These are phyloP conservation scores for Penicillium vulpinum DNA, from an alignment of 2,329 filamentous ascomycete genomes.

Conservation along the genomic window DNA sequence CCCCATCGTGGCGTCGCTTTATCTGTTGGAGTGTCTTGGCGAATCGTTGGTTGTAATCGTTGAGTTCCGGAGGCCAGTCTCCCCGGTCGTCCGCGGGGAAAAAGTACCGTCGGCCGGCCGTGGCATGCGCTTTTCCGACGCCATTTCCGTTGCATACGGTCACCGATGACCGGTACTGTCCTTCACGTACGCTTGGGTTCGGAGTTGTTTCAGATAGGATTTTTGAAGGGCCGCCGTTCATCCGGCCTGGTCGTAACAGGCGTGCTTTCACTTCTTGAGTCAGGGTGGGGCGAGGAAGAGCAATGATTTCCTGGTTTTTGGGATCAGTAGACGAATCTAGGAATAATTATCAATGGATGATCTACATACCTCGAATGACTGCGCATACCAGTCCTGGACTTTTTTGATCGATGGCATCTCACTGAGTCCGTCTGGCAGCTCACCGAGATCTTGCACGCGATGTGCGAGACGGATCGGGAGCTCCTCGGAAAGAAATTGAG, in stretches of 20 bases:
- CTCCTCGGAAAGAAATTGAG: slow-evolving; percentile 97
- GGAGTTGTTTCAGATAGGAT: slow-evolving; percentile 79
- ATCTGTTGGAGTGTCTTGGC: slow-evolving; percentile 86
- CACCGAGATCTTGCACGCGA: slow-evolving; percentile 89
- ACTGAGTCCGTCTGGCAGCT: slow-evolving; percentile 90
- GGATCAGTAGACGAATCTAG: slow-evolving; percentile 17
- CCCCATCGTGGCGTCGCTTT: slow-evolving; percentile 92
- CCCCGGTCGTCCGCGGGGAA: slow-evolving; percentile 82
- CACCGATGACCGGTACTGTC: slow-evolving; percentile 67
- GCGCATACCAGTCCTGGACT: slow-evolving; percentile 97
- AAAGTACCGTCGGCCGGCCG: slow-evolving; percentile 71
- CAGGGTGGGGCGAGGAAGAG: slow-evolving; percentile 74
- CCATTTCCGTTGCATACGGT: slow-evolving; percentile 49
- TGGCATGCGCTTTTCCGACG: slow-evolving; percentile 52
- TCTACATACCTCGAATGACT: slow-evolving; percentile 87
- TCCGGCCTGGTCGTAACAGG: slow-evolving; percentile 58
- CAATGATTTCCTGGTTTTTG: slow-evolving; percentile 75
- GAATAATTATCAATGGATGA: not conserved
- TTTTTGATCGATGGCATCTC: slow-evolving; percentile 96
- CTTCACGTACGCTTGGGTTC: slow-evolving; percentile 84
- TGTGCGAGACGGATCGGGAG: slow-evolving; percentile 95
- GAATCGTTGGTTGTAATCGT: slow-evolving; percentile 91
- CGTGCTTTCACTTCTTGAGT: slow-evolving; percentile 74
- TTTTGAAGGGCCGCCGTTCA: slow-evolving; percentile 59
- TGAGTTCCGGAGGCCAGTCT: slow-evolving; percentile 91